These are phyloP conservation scores for Phytophthora megakarya DNA, from an alignment of 352 stramenopile genomes.

Conservation along the genomic window DNA sequence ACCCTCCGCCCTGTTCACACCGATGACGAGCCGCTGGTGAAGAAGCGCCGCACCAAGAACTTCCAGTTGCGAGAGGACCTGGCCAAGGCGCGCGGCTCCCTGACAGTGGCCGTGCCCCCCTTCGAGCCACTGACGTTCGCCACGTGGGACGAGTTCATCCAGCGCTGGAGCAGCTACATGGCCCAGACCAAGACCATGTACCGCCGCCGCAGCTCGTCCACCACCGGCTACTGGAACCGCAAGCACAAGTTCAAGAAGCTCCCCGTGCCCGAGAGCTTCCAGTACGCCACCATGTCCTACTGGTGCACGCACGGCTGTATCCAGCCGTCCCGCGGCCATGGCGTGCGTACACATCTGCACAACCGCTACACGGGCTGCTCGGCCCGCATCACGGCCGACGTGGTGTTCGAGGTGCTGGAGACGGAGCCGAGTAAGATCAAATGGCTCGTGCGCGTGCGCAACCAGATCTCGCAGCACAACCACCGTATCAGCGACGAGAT, in stretches of 20 bases:
- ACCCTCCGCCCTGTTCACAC: not conserved
- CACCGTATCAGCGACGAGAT: slow-evolving; percentile 80
- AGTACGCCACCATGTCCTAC: slow-evolving; percentile 85
- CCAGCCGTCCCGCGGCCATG: slow-evolving; percentile 70
- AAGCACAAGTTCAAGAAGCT: slow-evolving; percentile 79
- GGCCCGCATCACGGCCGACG: slow-evolving; percentile 72
- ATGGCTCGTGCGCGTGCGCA: slow-evolving; percentile 79
- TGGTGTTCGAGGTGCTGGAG: slow-evolving; percentile 61
- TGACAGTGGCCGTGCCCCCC: slow-evolving; percentile 48
- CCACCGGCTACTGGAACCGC: slow-evolving; percentile 73
- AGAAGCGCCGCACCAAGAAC: slow-evolving; percentile 86
- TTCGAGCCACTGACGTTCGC: slow-evolving; percentile 63
- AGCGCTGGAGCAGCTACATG: slow-evolving; percentile 73
- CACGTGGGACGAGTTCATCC: slow-evolving; percentile 71
- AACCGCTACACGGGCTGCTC: slow-evolving; percentile 82
- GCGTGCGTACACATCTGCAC: slow-evolving; percentile 75
- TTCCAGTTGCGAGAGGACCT: slow-evolving; percentile 79
- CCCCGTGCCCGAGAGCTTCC: slow-evolving; percentile 69
- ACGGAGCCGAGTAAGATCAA: slow-evolving; percentile 46
- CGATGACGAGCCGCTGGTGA: slow-evolving; percentile 44
- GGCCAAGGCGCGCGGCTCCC: slow-evolving; percentile 50
- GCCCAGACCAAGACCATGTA: slow-evolving; percentile 76
- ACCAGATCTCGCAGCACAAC: slow-evolving; percentile 83
- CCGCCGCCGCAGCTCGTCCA: slow-evolving; percentile 71
- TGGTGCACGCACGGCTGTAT: slow-evolving; percentile 87